Base-by-base conservation (phyloP, 106 monocot genomes). In the Hemerocallis citrina region DNA sequence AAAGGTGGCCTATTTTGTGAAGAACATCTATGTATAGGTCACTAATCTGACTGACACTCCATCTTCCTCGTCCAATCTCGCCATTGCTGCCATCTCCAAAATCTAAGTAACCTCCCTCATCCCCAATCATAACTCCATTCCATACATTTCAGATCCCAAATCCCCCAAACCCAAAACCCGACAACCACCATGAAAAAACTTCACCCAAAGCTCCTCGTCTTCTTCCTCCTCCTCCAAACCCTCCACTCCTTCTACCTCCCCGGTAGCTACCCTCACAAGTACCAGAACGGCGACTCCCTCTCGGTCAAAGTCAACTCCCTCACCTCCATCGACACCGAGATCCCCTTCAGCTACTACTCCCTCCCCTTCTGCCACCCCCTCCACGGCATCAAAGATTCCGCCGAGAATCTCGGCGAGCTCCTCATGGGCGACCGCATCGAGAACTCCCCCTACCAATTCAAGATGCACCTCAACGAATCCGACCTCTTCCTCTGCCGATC, bases 351-450 rank as follows among this genome's bases (percentile, higher is more conserved):
- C 62, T 89, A 89, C 65, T 89, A 89, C 73, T 80, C 77, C 49
- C 81, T 89, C 21, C 84, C 89, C 59, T 81, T 73, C 49, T 84
- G 84, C 84, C 42, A 13, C 7, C 81, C 84, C 15, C 48, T 3
- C 0, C 79, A 85, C 4, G 85, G 89, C 20, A 55, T 90, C 74
- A 78, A 66, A 50, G 71, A 85, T 54, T 67, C 69, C 41, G 73
- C 81, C 28, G 85, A 90, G 75, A 90, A 85, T 45, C 77, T 90
- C 19, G 89, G 89, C 36, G 85, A 85, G 65, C 75, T 90, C 64
- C 68, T 90, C 52, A 79, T 90, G 85, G 89, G 89, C 20, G 85
- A 85, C 40, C 85, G 73, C 31, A 85, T 85, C 55, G 89, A 81
- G 66, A 79, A 74, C 52, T 92, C 91, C 4, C 91, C 86, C 27